These are phyloP conservation scores for Delphinella strobiligena DNA, from an alignment of 2,329 filamentous ascomycete genomes.

Conservation along the genomic window DNA sequence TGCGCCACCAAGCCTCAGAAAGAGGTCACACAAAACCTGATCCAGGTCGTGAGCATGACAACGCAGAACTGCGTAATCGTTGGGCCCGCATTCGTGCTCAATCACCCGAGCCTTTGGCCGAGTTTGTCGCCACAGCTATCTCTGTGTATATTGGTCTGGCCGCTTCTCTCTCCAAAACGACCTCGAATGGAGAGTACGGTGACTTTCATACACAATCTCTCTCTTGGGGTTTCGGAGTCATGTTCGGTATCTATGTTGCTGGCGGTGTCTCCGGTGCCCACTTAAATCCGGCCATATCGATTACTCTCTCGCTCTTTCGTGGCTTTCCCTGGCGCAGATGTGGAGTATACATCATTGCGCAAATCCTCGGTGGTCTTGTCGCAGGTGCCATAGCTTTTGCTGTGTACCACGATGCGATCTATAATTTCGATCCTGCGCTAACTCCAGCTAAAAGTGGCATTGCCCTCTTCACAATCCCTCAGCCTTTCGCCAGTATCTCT, in stretches of 20 bases:
- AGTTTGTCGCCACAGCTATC: neutral
- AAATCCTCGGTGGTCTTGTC: conserved; percentile 40
- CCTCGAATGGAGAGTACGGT: neutral
- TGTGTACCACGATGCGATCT: conserved; percentile 28
- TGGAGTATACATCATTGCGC: conserved; percentile 37
- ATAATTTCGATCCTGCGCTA: conserved; percentile 26
- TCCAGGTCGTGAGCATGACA: neutral
- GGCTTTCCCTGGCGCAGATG: conserved; percentile 42
- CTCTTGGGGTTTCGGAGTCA: conserved; percentile 31
- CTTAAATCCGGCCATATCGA: conserved; percentile 34
- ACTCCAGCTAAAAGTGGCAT: conserved; percentile 13
- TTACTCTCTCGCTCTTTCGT: conserved; percentile 32
- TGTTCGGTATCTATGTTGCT: conserved; percentile 33
- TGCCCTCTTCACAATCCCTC: conserved; percentile 17
- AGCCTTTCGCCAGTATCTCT: conserved; percentile 19
- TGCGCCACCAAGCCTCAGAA: neutral
- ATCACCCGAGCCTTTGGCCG: neutral
- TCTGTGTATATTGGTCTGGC: neutral
- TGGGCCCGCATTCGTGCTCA: neutral
- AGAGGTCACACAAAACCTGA: neutral
- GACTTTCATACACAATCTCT: conserved; percentile 26
- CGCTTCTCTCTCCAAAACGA: neutral
- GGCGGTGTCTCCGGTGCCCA: conserved; percentile 34
- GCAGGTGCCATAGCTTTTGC: conserved; percentile 35
- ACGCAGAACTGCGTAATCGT: neutral